Base-by-base conservation (phyloP, 225 moss, liverwort and hornwort genomes). In the Sphagnum contortum region DNA sequence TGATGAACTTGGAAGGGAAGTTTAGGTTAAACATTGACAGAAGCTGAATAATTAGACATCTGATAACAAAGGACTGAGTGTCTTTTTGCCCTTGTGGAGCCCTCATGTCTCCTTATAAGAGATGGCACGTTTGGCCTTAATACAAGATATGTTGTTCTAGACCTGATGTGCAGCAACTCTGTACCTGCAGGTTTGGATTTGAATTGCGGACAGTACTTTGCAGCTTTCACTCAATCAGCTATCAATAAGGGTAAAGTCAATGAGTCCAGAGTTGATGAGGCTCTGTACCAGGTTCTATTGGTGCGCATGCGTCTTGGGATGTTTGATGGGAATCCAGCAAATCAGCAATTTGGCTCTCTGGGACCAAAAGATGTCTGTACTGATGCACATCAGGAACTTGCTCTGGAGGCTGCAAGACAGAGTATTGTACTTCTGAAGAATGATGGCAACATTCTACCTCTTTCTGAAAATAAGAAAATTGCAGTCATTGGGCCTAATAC, bases 341-440 rank as follows among this genome's bases (percentile, higher is more conserved):
- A 69, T 14, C 71, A 68, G 4, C 50, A 9, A 0, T 88, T 74
- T 0, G 82, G 88, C 4, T n/a, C 8, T 5, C 57, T 82, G 2
- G 85, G 82, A 6, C 67, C 61, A 0, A 11, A 49, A 3, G 76
- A 83, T 50, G 80, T 86, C 5, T 88, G 88, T 63, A 70, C 75
- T 0, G 69, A 69, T 5, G 72, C 53, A 2, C 71, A 86, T 61
- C 85, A 76, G 56, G 67, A 68, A 66, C 66, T 88, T 2, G 85
- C 88, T 0, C 50, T 81, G 6, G 85, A 88, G 51, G 66, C 86
- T 51, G 88, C 86, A 0, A 59, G 74, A 5, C 86, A 86, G 12
- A 71, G 86, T 0, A 79, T 81, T 13, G 88, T 88, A 49, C 12
- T 88, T 47, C 64, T 88, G 63, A 88, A 88, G 46, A 88, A 86